A percentile compares a stretch with the other conserved stretches of the same genome.
Evolutionary conservation across 1,284 basidiomycete species (phyloP).

Genomic region (Irpex sp.): DNA sequence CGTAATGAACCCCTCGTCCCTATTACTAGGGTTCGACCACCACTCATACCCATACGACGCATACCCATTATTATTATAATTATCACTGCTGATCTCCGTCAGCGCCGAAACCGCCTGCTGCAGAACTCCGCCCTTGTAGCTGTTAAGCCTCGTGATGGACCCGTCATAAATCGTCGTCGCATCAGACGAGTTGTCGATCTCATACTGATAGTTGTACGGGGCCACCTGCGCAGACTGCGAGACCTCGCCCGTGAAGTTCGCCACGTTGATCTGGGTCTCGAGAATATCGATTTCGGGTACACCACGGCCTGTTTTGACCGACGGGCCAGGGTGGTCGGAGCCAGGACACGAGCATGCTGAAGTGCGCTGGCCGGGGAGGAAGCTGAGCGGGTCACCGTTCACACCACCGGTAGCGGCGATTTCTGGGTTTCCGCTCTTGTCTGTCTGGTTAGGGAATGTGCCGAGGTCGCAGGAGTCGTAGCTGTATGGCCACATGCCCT

Average conservation of each 20-base stretch:
- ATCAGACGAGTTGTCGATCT: conserved; percentile 52
- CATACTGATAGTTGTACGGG: conserved; percentile 73
- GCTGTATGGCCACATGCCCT: conserved; percentile 75
- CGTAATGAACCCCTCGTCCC: conserved; percentile 65
- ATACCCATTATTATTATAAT: conserved; percentile 54
- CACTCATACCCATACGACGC: conserved; percentile 71
- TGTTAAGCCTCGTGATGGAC: conserved; percentile 54
- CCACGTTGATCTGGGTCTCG: conserved; percentile 50
- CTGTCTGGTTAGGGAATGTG: conserved; percentile 78
- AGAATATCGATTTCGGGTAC: conserved; percentile 69
- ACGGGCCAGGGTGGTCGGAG: conserved; percentile 65
- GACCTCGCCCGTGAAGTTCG: conserved; percentile 45
- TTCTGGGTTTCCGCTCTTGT: conserved; percentile 46
- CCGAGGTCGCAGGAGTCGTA: conserved; percentile 84
- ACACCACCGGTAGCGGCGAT: conserved; percentile 47
- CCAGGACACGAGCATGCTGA: conserved; percentile 55
- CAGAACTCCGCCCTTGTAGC: conserved; percentile 72
- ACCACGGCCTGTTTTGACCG: conserved; percentile 43
- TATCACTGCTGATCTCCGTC: conserved; percentile 46
- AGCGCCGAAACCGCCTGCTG: conserved; percentile 80
- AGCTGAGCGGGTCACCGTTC: conserved; percentile 38
- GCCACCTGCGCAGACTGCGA: conserved; percentile 81
- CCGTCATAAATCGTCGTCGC: conserved; percentile 54
- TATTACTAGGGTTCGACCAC: conserved; percentile 62
- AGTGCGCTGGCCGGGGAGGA: conserved; percentile 55